These are phyloP conservation scores for Claviceps spartinae DNA, from an alignment of 2,329 filamentous ascomycete species.

Conservation along the genomic window DNA sequence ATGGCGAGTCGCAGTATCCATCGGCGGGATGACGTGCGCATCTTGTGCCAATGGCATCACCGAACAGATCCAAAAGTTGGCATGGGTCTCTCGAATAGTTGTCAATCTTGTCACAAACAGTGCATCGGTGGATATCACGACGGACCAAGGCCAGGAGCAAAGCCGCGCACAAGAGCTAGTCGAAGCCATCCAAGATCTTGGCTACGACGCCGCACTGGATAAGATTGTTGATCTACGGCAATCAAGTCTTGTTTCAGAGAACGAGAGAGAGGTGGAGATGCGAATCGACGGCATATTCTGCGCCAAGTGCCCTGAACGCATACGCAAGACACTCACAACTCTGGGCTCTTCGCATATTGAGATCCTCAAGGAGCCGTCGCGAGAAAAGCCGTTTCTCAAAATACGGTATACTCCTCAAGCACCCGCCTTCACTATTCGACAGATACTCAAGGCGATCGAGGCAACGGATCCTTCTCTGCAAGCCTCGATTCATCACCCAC, in stretches of 20 bases:
- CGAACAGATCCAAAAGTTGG: conserved; percentile 38
- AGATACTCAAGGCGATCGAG: conserved; percentile 55
- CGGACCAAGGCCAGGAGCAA: conserved; percentile 18
- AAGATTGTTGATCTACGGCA: conserved; percentile 30
- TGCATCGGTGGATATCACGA: conserved; percentile 41
- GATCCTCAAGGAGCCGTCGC: conserved; percentile 41
- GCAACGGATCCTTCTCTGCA: conserved; percentile 51
- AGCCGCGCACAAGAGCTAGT: conserved; percentile 20
- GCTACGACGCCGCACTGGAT: conserved; percentile 51
- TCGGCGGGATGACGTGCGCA: conserved; percentile 63
- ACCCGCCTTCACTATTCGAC: conserved; percentile 60
- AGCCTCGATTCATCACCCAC: conserved; percentile 62
- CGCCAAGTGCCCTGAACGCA: conserved; percentile 50
- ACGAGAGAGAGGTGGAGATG: conserved; percentile 48
- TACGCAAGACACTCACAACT: conserved; percentile 38
- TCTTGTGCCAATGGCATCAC: conserved; percentile 53
- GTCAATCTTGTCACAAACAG: conserved; percentile 58
- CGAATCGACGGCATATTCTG: conserved; percentile 62
- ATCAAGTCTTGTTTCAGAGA: conserved; percentile 20
- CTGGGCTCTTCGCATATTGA: conserved; percentile 36
- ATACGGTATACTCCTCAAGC: conserved; percentile 56
- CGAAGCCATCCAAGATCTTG: conserved; percentile 45
- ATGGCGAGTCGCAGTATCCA: conserved; percentile 41
- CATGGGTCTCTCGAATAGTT: conserved; percentile 42
- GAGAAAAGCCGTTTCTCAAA: conserved; percentile 52